Evolutionary conservation across 805 yeast species (phyloP), one percentile per base, ranked within the genome.

Genomic region (Maudiozyma turicensis): DNA sequence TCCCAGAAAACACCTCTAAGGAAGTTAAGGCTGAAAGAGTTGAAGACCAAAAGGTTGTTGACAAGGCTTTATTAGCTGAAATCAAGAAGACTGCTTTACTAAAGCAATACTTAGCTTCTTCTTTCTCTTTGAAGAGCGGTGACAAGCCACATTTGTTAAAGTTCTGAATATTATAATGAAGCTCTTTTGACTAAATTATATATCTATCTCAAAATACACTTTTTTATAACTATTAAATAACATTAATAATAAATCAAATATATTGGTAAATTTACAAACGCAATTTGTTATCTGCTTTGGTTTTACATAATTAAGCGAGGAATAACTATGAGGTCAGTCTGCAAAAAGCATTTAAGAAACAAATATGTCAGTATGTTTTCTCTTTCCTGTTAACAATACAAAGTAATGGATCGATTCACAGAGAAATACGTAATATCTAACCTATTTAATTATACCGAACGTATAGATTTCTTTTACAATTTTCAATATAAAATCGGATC

Each of bases 111-210:
- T 82, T 90, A 71, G 82, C 95, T 63, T 72, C 96, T 65, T 78
- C 95, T 61, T 90, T 90, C 89, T 84, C 96, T 65, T 82, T 91
- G 76, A 89, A 87, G 85, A 81, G 80, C 77, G 97, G 97, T 75
- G 98, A 90, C 81, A 87, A 79, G 76, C 98, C 98, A 68, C 98
- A 90, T 77, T 83, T 85, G 72, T 86, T 91, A 83, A 87, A 86
- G 81, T 90, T 91, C 77, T 90, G 88, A 84, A 65, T 57, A 44
- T 43, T 45, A 29, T 46, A 47, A 44, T 13, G 13, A 42, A 31
- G 37, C 15, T 3, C n/a, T 28, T 40, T 40, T 40, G 43, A 40
- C 38, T 35, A 35, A 35, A n/a, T n/a, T 20, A 39, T 26, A 28
- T 39, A 39, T 26, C 20, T 28, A 15, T 39, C 20, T 39, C 42